These are phyloP conservation scores for Daedalea quercina DNA, from an alignment of 768 basidiomycete genomes.

Conservation along the genomic window DNA sequence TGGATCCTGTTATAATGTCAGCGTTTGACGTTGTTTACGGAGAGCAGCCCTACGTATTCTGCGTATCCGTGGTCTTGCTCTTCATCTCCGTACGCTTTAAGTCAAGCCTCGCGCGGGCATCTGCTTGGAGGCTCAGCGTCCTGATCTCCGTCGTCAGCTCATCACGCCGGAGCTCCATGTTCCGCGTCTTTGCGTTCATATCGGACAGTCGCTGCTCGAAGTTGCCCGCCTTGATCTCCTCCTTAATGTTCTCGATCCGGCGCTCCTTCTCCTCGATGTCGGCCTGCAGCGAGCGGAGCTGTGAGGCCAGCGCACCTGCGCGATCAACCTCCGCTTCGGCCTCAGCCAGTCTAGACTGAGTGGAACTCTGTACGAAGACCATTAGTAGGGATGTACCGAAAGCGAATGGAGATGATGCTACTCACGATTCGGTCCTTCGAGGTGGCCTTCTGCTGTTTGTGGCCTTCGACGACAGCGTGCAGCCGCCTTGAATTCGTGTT, in stretches of 20 bases:
- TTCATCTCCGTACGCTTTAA: constrained; percentile 65
- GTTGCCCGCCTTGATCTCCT: constrained; percentile 50
- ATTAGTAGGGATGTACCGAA: neutral
- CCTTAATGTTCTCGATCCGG: constrained; percentile 53
- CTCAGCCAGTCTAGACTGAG: constrained; percentile 41
- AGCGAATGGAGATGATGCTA: neutral
- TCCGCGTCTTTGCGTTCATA: constrained; percentile 43
- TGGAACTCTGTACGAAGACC: constrained; percentile 14
- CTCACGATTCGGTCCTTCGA: constrained; percentile 55
- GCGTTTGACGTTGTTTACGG: neutral
- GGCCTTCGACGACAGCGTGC: constrained; percentile 44
- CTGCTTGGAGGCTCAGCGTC: constrained; percentile 69
- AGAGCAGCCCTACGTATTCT: constrained; percentile 49
- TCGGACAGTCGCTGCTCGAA: constrained; percentile 60
- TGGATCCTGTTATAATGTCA: constrained; percentile 48
- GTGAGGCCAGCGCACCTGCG: constrained; percentile 45
- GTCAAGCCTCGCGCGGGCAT: constrained; percentile 71
- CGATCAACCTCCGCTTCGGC: constrained; percentile 53
- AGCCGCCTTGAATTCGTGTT: constrained; percentile 50
- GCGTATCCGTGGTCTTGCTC: constrained; percentile 58
- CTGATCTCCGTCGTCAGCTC: constrained; percentile 64
- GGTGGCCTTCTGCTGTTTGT: constrained; percentile 46
- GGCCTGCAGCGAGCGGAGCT: constrained; percentile 43
- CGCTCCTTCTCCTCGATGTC: constrained; percentile 68
- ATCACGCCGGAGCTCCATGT: constrained; percentile 66